Evolutionary conservation across 768 basidiomycete species (phyloP).

Genomic region (Serendipita sp.): DNA sequence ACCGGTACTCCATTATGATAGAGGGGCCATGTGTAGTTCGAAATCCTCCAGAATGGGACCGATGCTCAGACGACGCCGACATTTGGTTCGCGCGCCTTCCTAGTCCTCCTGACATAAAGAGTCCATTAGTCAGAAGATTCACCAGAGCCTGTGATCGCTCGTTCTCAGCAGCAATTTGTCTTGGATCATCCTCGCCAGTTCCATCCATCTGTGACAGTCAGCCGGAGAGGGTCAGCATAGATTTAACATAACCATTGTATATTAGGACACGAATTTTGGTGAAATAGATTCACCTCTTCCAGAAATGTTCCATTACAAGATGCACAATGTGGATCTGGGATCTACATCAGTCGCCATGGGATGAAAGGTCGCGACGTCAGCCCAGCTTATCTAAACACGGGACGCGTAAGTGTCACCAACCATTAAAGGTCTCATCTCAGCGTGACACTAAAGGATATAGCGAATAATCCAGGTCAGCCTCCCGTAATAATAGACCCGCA

Average conservation of each 20-base stretch:
- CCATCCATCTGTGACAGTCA: not conserved
- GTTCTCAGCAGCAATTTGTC: not conserved
- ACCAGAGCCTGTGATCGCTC: not conserved
- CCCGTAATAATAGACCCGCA: not conserved
- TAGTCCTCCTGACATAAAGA: too few relatives aligned
- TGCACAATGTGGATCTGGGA: slow-evolving; percentile 68
- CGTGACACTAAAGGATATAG: slow-evolving; percentile 42
- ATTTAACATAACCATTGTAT: not conserved
- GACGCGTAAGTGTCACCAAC: slow-evolving; percentile 21
- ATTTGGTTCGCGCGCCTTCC: too few relatives aligned
- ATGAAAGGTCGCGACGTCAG: not conserved
- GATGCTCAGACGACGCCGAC: too few relatives aligned
- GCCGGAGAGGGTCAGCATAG: not conserved
- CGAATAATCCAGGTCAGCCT: not conserved
- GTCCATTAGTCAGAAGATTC: not conserved
- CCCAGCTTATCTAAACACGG: slow-evolving; percentile 10
- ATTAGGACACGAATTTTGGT: not conserved
- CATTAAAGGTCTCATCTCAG: slow-evolving; percentile 80
- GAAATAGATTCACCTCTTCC: slow-evolving; percentile 35
- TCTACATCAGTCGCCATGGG: slow-evolving; percentile 23
- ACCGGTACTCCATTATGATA: too few relatives aligned
- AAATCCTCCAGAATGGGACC: too few relatives aligned
- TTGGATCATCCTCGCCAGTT: slow-evolving; percentile 1
- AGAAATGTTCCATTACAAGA: slow-evolving; percentile 71
- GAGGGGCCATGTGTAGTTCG: too few relatives aligned